Base-by-base conservation (phyloP, 257 asterid species). In the Datura wrightii region DNA sequence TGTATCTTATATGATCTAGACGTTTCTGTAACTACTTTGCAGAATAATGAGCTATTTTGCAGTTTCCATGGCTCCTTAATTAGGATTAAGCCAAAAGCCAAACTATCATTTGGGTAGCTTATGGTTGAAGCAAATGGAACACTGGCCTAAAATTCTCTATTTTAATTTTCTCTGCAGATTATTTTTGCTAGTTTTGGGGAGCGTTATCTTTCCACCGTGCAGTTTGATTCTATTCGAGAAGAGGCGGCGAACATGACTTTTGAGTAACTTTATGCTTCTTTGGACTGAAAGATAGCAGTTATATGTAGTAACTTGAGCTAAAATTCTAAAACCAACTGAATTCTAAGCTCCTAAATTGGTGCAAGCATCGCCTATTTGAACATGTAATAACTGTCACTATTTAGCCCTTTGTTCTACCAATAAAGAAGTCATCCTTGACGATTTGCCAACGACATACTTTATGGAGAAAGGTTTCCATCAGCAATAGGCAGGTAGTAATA, bases 131-230 rank as follows among this genome's bases (percentile, higher is more conserved):
- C 54, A 48, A 48, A 48, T 48, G 54, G 54, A 59, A 60, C 67
- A 60, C 14, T 71, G 31, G 78, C 78, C 36, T 70, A 8, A 41
- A 70, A 4, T 70, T 39, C 34, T 81, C 70, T 82, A n/a, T 50
- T 48, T 6, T 42, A 55, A 41, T 79, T 86, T 7, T 79, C 62
- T 70, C 6, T 63, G 50, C 31, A 67, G 76, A 89, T 79, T 53
- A 84, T 92, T 50, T 88, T 92, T 70, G 89, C 95, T 8, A 92
- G 95, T 88, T 83, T 83, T 42, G 95, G 94, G 16, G 95, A 92
- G 85, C 91, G 95, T 48, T 92, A 92, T 84, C 87, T 92, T 44
- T 92, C 95, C 2, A 85, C 95, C 11, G 92, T 16, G 82, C 88
- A 91, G 65, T 92, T 92, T 53, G 93, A 91, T 55, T 87, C 93